phyloP scores from a whole-genome alignment of 2,329 filamentous ascomycete genomes.

The Pseudogymnoascus sp. region DNA sequence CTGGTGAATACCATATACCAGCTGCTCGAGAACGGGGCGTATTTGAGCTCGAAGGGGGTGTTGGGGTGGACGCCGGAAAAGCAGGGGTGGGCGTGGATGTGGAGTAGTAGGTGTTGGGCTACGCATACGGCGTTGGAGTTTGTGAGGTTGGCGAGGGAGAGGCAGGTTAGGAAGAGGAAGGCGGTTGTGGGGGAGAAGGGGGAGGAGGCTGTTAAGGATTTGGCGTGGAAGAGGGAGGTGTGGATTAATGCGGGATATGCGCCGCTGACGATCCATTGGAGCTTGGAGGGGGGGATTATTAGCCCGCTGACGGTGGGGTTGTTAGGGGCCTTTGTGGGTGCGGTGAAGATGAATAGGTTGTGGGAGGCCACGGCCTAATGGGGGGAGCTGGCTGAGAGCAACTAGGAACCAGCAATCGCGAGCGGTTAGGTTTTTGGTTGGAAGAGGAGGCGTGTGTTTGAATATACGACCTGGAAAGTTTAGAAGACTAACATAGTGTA shows the following conservation, averaged over 20 bases:
- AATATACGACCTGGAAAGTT: not conserved
- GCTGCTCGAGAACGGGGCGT: conserved; percentile 73
- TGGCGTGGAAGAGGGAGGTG: conserved; percentile 55
- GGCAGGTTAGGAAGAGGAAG: conserved; percentile 23
- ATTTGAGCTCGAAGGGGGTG: conserved; percentile 64
- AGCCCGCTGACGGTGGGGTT: conserved; percentile 49
- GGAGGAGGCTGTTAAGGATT: conserved; percentile 37
- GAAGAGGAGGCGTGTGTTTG: not conserved
- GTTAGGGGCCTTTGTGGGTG: conserved; percentile 43
- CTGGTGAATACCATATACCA: conserved; percentile 62
- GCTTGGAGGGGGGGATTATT: conserved; percentile 56
- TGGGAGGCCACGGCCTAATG: conserved; percentile 34
- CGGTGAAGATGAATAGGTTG: conserved; percentile 34
- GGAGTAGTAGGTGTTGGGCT: conserved; percentile 75
- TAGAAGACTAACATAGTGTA: not conserved
- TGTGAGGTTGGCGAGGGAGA: conserved; percentile 43
- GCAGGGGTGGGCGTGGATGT: conserved; percentile 53
- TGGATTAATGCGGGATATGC: conserved; percentile 67
- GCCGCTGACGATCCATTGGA: conserved; percentile 79
- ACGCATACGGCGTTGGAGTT: conserved; percentile 71
- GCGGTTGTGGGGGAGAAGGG: conserved; percentile 47
- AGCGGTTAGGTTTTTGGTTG: not conserved
- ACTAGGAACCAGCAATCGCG: not conserved
- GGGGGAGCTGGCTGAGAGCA: not conserved
- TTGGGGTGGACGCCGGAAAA: conserved; percentile 48